These are phyloP conservation scores for Triticum monococcum DNA, from an alignment of 176 grass and related monocot genomes.

Conservation along the genomic window DNA sequence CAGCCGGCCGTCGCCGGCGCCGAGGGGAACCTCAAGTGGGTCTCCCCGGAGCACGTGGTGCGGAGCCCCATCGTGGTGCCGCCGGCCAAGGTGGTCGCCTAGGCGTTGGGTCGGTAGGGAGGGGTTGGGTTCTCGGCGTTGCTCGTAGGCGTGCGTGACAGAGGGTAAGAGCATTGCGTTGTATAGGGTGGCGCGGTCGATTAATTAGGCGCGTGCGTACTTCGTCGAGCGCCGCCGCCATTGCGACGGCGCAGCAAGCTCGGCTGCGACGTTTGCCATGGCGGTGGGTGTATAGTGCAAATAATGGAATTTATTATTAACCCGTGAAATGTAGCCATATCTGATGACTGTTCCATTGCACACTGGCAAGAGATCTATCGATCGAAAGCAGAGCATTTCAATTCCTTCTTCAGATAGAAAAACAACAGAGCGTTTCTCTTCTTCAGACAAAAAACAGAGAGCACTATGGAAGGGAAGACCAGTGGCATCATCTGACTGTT, in stretches of 20 bases:
- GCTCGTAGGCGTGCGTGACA: constrained; percentile 7
- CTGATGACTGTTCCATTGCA: neutral
- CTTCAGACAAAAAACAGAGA: neutral
- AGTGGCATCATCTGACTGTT: too few species aligned
- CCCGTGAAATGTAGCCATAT: neutral
- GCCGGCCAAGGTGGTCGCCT: constrained; percentile 27
- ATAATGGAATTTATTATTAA: neutral
- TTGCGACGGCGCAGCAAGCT: constrained; percentile 26
- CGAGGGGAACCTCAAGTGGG: constrained; percentile 62
- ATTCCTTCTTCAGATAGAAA: too few species aligned
- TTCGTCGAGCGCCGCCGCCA: neutral
- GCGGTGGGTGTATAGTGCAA: constrained; percentile 26
- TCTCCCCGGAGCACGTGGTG: constrained; percentile 45
- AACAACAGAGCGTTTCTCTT: neutral
- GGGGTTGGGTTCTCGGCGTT: neutral
- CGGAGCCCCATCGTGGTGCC: constrained; percentile 66
- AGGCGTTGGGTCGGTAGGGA: neutral
- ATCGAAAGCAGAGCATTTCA: neutral
- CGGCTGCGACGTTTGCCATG: constrained; percentile 8
- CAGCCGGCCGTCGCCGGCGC: constrained; percentile 28
- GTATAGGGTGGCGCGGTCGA: constrained; percentile 28
- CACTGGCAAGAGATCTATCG: neutral
- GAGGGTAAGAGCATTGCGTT: neutral
- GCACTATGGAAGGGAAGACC: too few species aligned
- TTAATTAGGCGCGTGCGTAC: constrained; percentile 22